Conservation (phyloP, 1,284 basidiomycete genomes). For the Ceratobasidium theobromae region DNA sequence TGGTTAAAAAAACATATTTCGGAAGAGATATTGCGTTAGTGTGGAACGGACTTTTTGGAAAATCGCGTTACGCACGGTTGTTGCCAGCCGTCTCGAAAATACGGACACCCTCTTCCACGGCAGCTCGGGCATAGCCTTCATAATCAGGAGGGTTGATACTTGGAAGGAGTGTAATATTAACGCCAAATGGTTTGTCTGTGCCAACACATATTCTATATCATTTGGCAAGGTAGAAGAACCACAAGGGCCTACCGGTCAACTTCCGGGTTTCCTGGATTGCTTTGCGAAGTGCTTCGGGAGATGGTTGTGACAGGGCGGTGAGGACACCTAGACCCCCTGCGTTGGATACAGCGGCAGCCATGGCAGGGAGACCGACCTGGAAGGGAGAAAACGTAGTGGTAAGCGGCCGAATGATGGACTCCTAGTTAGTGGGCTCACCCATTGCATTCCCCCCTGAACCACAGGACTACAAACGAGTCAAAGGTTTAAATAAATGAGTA, state of each 20-base stretch:
- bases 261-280: constrained; percentile 81
- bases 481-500: not conserved
- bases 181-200: constrained; percentile 73
- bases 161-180: constrained; percentile 90
- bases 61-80: constrained; percentile 58
- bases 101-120: constrained; percentile 61
- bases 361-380: constrained; percentile 71
- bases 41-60: not conserved
- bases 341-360: constrained; percentile 81
- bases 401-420: not conserved
- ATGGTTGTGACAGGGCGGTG: constrained; percentile 87
- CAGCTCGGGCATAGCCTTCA: constrained; percentile 45
- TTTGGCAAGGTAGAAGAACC: not conserved
- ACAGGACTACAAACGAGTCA: constrained; percentile 55
- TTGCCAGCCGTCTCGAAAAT: constrained; percentile 95
- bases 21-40: not conserved
- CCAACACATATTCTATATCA: not conserved
- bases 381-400: not conserved
- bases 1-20: not conserved
- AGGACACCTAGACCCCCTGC: constrained; percentile 87
- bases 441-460: constrained; percentile 86
- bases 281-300: constrained; percentile 75
- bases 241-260: constrained; percentile 48
- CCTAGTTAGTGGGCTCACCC: constrained; percentile 54
- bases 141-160: constrained; percentile 92